Conservation (phyloP, 495 filamentous ascomycete species). For the Tetracladium setigerum region DNA sequence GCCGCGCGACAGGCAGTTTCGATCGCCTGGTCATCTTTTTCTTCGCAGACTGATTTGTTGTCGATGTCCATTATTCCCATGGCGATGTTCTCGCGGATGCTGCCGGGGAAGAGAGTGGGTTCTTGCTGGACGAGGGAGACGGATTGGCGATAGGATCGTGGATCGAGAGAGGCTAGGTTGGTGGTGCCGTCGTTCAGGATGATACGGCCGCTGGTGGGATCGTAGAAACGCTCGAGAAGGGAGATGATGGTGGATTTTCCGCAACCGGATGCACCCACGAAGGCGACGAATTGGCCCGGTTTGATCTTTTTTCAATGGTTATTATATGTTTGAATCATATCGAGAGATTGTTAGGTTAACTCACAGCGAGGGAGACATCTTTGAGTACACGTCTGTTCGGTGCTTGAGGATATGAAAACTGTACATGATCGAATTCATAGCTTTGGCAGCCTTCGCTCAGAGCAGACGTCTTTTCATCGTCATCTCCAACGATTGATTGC, state of each 20-base stretch:
- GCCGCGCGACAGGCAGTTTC: constrained; percentile 3
- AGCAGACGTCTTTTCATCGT: no score
- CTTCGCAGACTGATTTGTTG: constrained; percentile 55
- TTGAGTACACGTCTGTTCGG: constrained; percentile 44
- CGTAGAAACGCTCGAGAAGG: constrained; percentile 51
- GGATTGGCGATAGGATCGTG: constrained; percentile 38
- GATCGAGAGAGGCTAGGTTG: constrained; percentile 32
- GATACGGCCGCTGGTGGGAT: constrained; percentile 30
- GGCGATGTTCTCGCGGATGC: constrained; percentile 42
- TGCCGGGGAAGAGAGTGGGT: constrained; percentile 45
- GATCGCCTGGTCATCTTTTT: constrained; percentile 31
- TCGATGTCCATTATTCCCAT: constrained; percentile 34
- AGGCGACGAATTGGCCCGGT: constrained; percentile 51
- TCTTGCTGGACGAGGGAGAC: constrained; percentile 49
- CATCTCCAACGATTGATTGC: no score
- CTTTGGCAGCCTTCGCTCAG: no score
- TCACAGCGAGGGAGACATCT: constrained; percentile 36
- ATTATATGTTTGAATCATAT: constrained; percentile 7
- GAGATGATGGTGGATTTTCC: constrained; percentile 57
- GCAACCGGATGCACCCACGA: constrained; percentile 54
- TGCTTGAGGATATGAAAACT: constrained; percentile 34
- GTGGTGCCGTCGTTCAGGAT: constrained; percentile 36
- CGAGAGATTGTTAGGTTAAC: no score
- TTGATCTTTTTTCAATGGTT: constrained; percentile 31
- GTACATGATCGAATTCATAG: not conserved